These are phyloP conservation scores for Dactylorhiza incarnata DNA, from an alignment of 106 monocot species.

Conservation along the genomic window DNA sequence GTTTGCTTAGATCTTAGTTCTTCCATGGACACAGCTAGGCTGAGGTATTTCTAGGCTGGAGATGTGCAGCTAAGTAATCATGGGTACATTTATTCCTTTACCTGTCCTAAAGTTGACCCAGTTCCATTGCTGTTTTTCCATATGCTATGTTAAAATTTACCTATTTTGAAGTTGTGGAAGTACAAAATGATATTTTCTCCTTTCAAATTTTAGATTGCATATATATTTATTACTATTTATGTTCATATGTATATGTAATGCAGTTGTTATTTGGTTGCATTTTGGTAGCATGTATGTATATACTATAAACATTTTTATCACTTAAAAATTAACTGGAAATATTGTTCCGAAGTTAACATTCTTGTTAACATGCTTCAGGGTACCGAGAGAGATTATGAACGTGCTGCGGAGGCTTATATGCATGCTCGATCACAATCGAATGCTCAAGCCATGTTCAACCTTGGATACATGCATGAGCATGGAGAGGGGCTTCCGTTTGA, in stretches of 20 bases:
- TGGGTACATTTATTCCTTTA: constrained; percentile 3
- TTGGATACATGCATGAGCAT: constrained; percentile 99
- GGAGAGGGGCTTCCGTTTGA: constrained; percentile 90
- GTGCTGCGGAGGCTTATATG: constrained; percentile 91
- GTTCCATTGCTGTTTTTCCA: background rate
- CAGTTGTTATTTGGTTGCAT: background rate
- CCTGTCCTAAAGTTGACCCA: background rate
- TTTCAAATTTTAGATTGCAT: background rate
- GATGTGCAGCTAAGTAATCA: background rate
- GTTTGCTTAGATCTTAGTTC: background rate
- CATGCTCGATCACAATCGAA: constrained; percentile 82
- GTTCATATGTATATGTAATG: background rate
- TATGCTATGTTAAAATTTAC: background rate
- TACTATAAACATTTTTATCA: background rate
- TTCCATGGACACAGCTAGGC: background rate
- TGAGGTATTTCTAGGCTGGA: background rate
- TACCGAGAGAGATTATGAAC: constrained; percentile 76
- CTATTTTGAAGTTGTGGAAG: background rate
- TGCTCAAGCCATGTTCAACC: constrained; percentile 97
- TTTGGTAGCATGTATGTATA: background rate
- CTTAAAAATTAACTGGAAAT: background rate
- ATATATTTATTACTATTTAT: background rate
- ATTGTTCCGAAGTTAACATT: background rate
- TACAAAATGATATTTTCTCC: background rate
- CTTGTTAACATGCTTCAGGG: constrained; percentile 39